phyloP scores from a whole-genome alignment of 2,329 filamentous ascomycete species.

The Myriosclerotinia curreyana region DNA sequence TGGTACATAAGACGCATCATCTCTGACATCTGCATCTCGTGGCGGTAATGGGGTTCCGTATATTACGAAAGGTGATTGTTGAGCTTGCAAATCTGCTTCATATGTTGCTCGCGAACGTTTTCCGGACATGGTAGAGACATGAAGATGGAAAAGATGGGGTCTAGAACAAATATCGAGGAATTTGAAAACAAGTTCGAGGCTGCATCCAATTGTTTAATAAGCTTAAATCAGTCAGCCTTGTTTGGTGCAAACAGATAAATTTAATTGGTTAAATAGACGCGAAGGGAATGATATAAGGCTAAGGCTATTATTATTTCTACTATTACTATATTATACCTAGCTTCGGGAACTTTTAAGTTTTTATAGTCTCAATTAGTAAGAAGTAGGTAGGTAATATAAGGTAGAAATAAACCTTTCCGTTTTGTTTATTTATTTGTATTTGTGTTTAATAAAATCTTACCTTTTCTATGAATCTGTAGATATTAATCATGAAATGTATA shows the following conservation, averaged over 20 bases:
- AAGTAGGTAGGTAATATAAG: no score
- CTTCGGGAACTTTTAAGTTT: no score
- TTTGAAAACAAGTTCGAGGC: slow-evolving; percentile 14
- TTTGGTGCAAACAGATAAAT: not conserved
- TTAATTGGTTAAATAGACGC: not conserved
- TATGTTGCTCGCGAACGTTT: slow-evolving; percentile 79
- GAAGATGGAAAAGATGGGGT: slow-evolving; percentile 5
- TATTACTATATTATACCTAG: no score
- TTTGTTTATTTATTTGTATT: no score
- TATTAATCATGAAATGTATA: no score
- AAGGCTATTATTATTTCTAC: no score
- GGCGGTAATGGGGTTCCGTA: slow-evolving; percentile 85
- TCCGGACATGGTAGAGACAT: slow-evolving; percentile 57
- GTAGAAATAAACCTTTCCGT: no score
- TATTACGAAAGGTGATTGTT: slow-evolving; percentile 69
- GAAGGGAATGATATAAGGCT: no score
- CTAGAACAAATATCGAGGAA: slow-evolving; percentile 4
- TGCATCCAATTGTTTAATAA: slow-evolving; percentile 10
- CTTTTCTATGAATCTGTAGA: no score
- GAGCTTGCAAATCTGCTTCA: slow-evolving; percentile 67
- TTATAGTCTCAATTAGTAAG: no score
- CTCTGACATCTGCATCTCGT: slow-evolving; percentile 69
- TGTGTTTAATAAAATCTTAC: no score
- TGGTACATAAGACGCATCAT: slow-evolving; percentile 89
- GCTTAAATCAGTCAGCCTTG: slow-evolving; percentile 20